Base-by-base conservation (phyloP, 2,329 filamentous ascomycete species). In the Lachnellula occidentalis region DNA sequence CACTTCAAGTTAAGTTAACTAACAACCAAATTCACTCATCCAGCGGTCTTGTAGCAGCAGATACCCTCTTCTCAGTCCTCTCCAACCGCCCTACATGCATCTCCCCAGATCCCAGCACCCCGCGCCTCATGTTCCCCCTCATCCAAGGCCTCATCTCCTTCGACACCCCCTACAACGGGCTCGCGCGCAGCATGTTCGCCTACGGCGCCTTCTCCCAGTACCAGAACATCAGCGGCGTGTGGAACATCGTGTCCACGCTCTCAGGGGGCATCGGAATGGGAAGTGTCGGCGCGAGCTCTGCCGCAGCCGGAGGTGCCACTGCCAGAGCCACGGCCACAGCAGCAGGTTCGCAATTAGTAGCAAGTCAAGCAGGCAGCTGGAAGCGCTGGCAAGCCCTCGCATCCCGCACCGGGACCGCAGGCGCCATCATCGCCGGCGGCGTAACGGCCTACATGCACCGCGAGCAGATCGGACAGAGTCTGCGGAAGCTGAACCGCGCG, bases 381-480 rank as follows among this genome's bases (percentile, higher is more conserved):
- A 77, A 77, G 54, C 71, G 75, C 0, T 82, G 79, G 79, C 78
- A 81, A 63, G 66, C 80, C 2, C 81, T 91, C 45, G 90, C 90
- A 19, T 85, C 92, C 71, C 86, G 86, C 49, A 90, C 89, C 0
- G 90, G 90, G 1, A 91, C 88, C 0, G 88, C 90, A 0, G 89
- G 89, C 1, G 83, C 91, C 11, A 90, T 91, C 27, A 85, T 85
- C 0, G 90, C 88, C 0, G 90, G 90, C 1, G 88, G 87, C 1
- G 90, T 91, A 0, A 87, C 88, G 0, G 86, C 90, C 2, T 95
- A 94, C 71, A 79, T 85, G 60, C 87, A 92, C 67, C 82, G 88
- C 19, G 82, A 88, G 55, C 78, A 85, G 61, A 85, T 95, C 58
- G 68, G 76, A 48, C 67, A 75, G 1, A 74, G 75, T 1, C 64